Base-by-base conservation (phyloP, 2,329 filamentous ascomycete genomes). In the Coniella lustricola region DNA sequence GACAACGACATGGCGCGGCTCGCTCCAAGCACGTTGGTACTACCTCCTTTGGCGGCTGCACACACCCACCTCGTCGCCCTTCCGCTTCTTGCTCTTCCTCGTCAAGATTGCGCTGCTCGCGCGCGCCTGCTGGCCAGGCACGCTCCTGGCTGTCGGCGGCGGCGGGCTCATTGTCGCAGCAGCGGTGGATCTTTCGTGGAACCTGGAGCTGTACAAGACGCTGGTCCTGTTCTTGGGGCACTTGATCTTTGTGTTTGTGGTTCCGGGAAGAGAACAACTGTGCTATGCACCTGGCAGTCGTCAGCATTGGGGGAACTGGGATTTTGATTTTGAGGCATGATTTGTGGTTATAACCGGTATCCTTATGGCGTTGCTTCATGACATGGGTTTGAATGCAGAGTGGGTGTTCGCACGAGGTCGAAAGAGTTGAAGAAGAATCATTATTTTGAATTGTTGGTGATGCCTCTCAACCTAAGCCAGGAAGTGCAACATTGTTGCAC, bases 71-170 rank as follows among this genome's bases (percentile, higher is more conserved):
- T 33, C 51, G 34, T 40, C 51, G n/a, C 46, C 68, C 4, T 54
- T 76, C 17, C 82, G 83, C 41, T 65, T 87, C 3, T 57, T 64
- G 1, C 57, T 90, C 1, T 90, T 95, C 57, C 62, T 84, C 5
- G 55, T 76, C 43, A 95, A 95, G 64, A 67, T 90, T 8, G 67
- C 75, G 12, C 79, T 80, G 0, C 66, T 93, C 9, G 73, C 77
- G 3, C 73, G 76, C 40, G 77, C 84, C 1, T 95, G 90, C 63
- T 81, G 80, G 62, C 89, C 89, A 0, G 82, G 82, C 49, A 80
- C 81, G 37, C 73, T 79, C n/a, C 70, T 79, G 7, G 77, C 77
- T 63, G 66, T 90, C 4, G 72, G 81, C 4, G 82, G 81, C 4
- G 82, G 84, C 55, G 81, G 85, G 3, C 68, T 95, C 2, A 67